Evolutionary conservation across 2,329 filamentous ascomycete species (phyloP).

Genomic region (Thielaviopsis punctulata): DNA sequence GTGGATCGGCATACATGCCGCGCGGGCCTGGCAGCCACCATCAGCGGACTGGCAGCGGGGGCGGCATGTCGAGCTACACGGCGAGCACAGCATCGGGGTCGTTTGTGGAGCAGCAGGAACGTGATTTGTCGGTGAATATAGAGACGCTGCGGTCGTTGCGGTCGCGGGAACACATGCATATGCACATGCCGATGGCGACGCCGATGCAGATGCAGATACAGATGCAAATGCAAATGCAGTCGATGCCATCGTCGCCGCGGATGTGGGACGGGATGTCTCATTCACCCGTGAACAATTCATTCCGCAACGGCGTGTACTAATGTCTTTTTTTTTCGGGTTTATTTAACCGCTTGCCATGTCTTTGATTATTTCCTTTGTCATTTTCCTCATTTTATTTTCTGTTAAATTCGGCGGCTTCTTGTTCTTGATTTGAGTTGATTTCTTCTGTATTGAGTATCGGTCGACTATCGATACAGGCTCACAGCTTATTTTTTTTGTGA

Average conservation of each 20-base stretch:
- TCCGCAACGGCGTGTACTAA: neutral
- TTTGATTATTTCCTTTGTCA: neutral
- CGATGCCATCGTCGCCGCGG: neutral
- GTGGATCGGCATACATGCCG: constrained; percentile 11
- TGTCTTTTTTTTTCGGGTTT: neutral
- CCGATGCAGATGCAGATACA: too few relatives aligned
- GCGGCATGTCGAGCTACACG: constrained; percentile 21
- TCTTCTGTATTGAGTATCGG: neutral
- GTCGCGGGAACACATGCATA: constrained; percentile 1
- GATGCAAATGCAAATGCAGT: neutral
- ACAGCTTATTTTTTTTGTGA: neutral
- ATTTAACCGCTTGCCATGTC: too few relatives aligned
- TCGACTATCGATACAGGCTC: neutral
- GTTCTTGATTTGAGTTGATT: neutral
- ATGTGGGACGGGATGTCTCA: neutral
- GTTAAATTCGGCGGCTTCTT: neutral
- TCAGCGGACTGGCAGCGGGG: constrained; percentile 20
- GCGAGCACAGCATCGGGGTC: constrained; percentile 12
- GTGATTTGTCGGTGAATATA: constrained; percentile 1
- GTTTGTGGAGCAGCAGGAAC: constrained; percentile 2
- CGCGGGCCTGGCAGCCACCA: constrained; percentile 12
- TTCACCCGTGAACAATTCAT: neutral
- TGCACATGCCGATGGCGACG: too few relatives aligned
- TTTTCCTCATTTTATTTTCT: neutral
- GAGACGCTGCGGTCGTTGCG: constrained; percentile 7